Conservation (phyloP, 305 asterid genomes). For the Striga hermonthica region DNA sequence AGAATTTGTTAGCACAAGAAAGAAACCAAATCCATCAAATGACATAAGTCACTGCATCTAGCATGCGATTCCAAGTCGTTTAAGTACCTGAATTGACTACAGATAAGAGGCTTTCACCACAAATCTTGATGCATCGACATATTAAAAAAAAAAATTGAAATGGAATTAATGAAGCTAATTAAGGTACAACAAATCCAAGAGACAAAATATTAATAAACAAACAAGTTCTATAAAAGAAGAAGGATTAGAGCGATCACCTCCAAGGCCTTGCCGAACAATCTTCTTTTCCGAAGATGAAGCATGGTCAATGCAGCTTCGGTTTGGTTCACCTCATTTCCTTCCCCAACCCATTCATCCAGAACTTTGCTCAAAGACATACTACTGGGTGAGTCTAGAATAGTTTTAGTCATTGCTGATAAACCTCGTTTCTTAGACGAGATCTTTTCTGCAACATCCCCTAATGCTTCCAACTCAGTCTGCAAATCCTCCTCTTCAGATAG, state of each 20-base stretch:
- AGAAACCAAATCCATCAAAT: neutral
- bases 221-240: constrained; percentile 6
- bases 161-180: too few species aligned
- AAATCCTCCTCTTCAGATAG: constrained; percentile 30
- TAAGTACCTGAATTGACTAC: neutral
- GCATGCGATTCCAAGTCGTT: neutral
- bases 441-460: constrained; percentile 29
- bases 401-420: constrained; percentile 39
- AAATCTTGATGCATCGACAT: too few species aligned
- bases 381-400: constrained; percentile 40
- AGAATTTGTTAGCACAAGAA: constrained; percentile 1
- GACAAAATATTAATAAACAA: neutral
- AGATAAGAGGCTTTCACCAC: neutral
- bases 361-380: constrained; percentile 34
- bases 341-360: constrained; percentile 68
- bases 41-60: neutral
- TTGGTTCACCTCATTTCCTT: constrained; percentile 63
- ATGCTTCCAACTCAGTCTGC: constrained; percentile 36
- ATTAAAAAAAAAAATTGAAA: too few species aligned
- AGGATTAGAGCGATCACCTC: constrained; percentile 48
- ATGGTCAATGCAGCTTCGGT: constrained; percentile 40
- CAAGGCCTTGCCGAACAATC: constrained; percentile 60
- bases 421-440: constrained; percentile 24
- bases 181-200: constrained; percentile 3
- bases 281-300: constrained; percentile 48